Conservation (phyloP, 2,329 filamentous ascomycete genomes). For the Monilinia vaccinii-corymbosi region DNA sequence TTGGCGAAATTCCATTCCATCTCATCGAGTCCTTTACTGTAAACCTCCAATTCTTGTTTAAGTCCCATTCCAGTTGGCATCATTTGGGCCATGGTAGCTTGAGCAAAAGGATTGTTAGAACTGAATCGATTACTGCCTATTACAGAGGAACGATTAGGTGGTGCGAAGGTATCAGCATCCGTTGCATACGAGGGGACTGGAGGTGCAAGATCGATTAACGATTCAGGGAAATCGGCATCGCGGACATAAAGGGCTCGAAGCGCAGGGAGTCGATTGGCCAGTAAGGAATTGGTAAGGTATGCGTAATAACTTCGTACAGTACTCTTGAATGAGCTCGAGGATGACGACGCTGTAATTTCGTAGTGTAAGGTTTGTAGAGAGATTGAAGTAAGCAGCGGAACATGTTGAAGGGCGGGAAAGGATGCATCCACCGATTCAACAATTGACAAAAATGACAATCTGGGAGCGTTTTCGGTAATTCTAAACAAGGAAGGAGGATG, state of each 20-base stretch:
- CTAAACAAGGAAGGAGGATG: constrained; percentile 36
- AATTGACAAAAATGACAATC: constrained; percentile 41
- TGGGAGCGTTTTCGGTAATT: constrained; percentile 34
- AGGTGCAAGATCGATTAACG: constrained; percentile 59
- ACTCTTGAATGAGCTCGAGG: constrained; percentile 46
- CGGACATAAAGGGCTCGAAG: constrained; percentile 76
- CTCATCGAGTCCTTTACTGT: constrained; percentile 58
- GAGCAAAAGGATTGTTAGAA: constrained; percentile 29
- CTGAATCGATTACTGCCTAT: constrained; percentile 18
- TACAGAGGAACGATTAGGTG: constrained; percentile 26
- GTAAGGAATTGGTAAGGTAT: constrained; percentile 76
- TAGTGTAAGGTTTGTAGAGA: constrained; percentile 68
- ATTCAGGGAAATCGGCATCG: constrained; percentile 73
- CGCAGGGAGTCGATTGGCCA: constrained; percentile 63
- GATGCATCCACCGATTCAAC: constrained; percentile 45
- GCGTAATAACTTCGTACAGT: constrained; percentile 63
- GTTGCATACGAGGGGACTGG: constrained; percentile 45
- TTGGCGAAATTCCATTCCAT: constrained; percentile 59
- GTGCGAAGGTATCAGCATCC: constrained; percentile 27
- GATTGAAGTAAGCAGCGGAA: constrained; percentile 58
- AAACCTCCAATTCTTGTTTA: constrained; percentile 51
- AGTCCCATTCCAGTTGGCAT: constrained; percentile 31
- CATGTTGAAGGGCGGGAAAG: constrained; percentile 42
- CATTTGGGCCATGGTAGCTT: constrained; percentile 9
- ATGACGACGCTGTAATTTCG: constrained; percentile 61